Conservation (phyloP, 768 basidiomycete genomes). For the Boletus pseudopeckii region DNA sequence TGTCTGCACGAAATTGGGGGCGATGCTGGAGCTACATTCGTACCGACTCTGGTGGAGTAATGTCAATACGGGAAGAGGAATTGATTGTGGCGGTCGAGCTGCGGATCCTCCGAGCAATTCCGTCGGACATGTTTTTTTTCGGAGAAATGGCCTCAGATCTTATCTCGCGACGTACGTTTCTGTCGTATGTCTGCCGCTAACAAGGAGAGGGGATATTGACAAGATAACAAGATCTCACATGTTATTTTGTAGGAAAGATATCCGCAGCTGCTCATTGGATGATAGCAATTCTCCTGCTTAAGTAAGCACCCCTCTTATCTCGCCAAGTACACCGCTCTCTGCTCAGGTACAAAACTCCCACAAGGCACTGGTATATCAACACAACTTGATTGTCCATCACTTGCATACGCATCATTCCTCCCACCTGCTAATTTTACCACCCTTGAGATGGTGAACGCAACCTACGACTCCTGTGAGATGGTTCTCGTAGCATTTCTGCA, state of each 20-base stretch:
- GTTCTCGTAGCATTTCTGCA: too few species aligned
- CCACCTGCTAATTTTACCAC: background rate
- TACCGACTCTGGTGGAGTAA: too few species aligned
- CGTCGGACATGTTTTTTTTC: too few species aligned
- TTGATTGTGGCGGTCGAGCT: too few species aligned
- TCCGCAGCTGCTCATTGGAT: conserved; percentile 15
- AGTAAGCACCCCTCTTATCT: conserved; percentile 21
- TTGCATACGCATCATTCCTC: background rate
- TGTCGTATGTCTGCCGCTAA: conserved; percentile 5
- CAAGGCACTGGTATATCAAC: conserved; percentile 22
- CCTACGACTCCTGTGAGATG: conserved; percentile 39
- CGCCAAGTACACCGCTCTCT: conserved; percentile 3
- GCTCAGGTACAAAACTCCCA: conserved; percentile 18
- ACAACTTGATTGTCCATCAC: conserved; percentile 2
- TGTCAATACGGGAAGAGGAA: too few species aligned
- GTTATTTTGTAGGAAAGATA: background rate
- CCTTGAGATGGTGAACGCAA: conserved; percentile 41
- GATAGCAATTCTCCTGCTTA: conserved; percentile 20
- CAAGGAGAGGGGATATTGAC: conserved; percentile 5
- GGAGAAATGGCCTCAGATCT: background rate
- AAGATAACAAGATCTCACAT: conserved; percentile 9
- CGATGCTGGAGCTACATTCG: background rate
- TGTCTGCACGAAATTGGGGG: background rate
- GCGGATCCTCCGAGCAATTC: too few species aligned
- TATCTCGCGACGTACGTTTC: conserved; percentile 11